These are phyloP conservation scores for Elaeagnus macrophylla DNA, from an alignment of 306 rosid genomes.

Conservation along the genomic window DNA sequence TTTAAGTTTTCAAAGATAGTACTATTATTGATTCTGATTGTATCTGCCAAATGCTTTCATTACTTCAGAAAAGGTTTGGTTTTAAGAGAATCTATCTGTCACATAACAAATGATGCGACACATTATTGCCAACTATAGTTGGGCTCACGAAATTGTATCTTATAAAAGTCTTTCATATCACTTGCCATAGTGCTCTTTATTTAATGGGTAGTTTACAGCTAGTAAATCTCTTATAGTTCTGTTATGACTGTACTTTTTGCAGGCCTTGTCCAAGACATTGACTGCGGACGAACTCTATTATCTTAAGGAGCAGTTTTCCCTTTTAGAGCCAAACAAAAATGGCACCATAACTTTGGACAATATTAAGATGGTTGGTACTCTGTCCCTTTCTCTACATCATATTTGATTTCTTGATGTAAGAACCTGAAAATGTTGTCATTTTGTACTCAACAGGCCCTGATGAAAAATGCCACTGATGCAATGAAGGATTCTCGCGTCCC, in stretches of 20 bases:
- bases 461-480: conserved; percentile 78
- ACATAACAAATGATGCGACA: too few relatives aligned
- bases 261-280: conserved; percentile 93
- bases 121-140: too few relatives aligned
- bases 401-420: conserved; percentile 7
- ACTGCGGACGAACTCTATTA: conserved; percentile 81
- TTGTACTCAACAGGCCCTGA: conserved; percentile 53
- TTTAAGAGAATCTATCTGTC: too few relatives aligned
- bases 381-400: conserved; percentile 6
- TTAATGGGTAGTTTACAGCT: too few relatives aligned
- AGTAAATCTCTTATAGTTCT: conserved; percentile 14
- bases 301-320: conserved; percentile 75
- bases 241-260: conserved; percentile 23
- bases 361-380: conserved; percentile 44
- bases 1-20: too few relatives aligned
- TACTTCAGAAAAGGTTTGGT: too few relatives aligned
- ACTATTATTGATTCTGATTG: too few relatives aligned
- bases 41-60: too few relatives aligned
- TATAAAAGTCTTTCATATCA: too few relatives aligned
- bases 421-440: conserved; percentile 13
- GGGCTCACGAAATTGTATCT: too few relatives aligned
- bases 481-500: conserved; percentile 84
- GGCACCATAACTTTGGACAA: conserved; percentile 73
- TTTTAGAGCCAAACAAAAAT: conserved; percentile 78
- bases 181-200: too few relatives aligned